Conservation (phyloP, 305 asterid genomes). For the Solanum hybrid region DNA sequence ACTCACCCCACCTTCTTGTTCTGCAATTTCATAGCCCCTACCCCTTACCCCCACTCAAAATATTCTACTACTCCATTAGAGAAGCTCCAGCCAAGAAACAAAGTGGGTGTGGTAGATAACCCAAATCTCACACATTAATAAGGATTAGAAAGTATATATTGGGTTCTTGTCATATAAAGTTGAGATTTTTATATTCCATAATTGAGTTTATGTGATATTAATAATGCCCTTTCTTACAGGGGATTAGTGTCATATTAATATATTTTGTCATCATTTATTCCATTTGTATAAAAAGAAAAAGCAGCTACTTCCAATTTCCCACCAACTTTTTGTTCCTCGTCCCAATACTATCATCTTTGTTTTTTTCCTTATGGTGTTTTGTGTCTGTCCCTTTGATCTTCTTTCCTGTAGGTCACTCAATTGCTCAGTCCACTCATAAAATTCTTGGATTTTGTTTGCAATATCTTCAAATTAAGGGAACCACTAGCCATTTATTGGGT, state of each 20-base stretch:
- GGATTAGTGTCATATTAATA: neutral
- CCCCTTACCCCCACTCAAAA: neutral
- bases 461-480: conserved; percentile 1
- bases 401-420: conserved; percentile 5
- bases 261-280: conserved; percentile 12
- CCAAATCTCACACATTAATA: neutral
- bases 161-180: neutral
- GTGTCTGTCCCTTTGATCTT: conserved; percentile 17
- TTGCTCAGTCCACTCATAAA: conserved; percentile 2
- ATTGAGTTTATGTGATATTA: neutral
- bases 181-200: neutral
- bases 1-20: neutral
- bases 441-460: conserved; percentile 15
- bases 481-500: conserved; percentile 12
- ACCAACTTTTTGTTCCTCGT: conserved; percentile 28
- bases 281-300: conserved; percentile 13
- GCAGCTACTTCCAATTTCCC: conserved; percentile 13
- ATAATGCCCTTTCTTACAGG: neutral
- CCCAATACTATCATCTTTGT: conserved; percentile 17
- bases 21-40: neutral
- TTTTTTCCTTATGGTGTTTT: conserved; percentile 25
- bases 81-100: conserved; percentile 4
- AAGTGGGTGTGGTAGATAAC: neutral
- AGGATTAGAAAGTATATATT: neutral
- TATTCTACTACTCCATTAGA: conserved; percentile 4